Conservation (phyloP, 2,329 filamentous ascomycete species). For the Pseudogymnoascus sp. region DNA sequence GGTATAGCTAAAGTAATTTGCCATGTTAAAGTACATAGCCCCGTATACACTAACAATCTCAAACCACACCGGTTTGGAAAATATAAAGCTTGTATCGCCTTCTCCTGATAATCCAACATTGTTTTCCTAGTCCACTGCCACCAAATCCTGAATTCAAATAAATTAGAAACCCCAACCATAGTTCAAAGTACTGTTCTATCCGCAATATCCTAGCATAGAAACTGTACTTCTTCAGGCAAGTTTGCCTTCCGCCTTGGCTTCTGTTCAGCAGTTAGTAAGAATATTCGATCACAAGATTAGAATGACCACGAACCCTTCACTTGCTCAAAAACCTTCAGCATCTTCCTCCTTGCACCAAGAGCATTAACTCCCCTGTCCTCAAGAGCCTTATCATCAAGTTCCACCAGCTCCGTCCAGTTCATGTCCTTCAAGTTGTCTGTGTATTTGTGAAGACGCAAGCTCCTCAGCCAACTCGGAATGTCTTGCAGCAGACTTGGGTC, state of each 20-base stretch:
- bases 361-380: conserved; percentile 93
- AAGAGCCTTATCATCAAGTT: conserved; percentile 86
- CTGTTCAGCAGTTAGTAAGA: conserved; percentile 38
- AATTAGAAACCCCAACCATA: background rate
- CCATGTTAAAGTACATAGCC: conserved; percentile 3
- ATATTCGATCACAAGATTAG: background rate
- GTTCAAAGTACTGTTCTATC: conserved; percentile 2
- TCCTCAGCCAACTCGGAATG: conserved; percentile 92
- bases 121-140: background rate
- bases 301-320: conserved; percentile 58
- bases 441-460: conserved; percentile 94
- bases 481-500: conserved; percentile 86
- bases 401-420: conserved; percentile 89
- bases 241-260: conserved; percentile 70
- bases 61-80: conserved; percentile 2
- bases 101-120: conserved; percentile 8
- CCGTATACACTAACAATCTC: background rate
- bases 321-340: conserved; percentile 98
- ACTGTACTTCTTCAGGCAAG: conserved; percentile 38
- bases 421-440: conserved; percentile 97
- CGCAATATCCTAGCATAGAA: background rate
- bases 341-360: conserved; percentile 88
- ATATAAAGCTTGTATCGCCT: conserved; percentile 8
- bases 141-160: conserved; percentile 10
- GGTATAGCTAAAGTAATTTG: conserved; percentile 9